Evolutionary conservation across 2,329 filamentous ascomycete species (phyloP), one percentile per base, ranked within the genome.

Genomic region (Trichoderma atrobrunneum): DNA sequence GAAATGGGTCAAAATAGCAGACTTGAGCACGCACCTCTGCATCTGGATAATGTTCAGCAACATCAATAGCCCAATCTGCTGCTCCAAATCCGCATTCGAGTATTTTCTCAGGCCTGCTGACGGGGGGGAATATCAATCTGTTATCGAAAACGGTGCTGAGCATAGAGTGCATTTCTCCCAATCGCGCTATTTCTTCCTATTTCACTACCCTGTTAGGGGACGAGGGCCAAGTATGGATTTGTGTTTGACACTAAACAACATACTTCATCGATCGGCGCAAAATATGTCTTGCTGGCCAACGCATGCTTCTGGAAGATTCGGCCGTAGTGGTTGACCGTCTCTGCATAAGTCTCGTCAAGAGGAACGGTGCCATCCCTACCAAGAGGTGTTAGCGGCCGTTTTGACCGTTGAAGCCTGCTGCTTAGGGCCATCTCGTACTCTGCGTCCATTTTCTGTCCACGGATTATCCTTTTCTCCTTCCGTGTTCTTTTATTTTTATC

Each of bases 31-130:
- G 77, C 78, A 92, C 92, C 84, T 93, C 87, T 78, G 89, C 91
- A 73, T 85, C 81, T 63, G 90, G 90, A 81, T 91, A 84, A 74
- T 87, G 83, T 77, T 88, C 86, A 61, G 92, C 92, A 67, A 92
- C 89, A 28, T 91, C 90, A 39, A 88, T 82, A 26, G 91, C 91
- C 92, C 92, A 94, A 62, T 88, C 85, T 54, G 86, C 91, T n/a
- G 89, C 86, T 54, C 92, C 92, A 80, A 89, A 92, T 0, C 92
- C 92, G 76, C 91, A 93, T 72, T 94, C 92, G 32, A 94, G 84
- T 56, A 94, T 86, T 76, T 86, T 87, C 75, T 83, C 82, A 28
- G 88, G 87, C 32, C 84, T 82, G 59, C 79, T 81, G 63, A 93
- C 82, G 7, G 90, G 90, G n/a, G 92, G 91, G 73, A 94, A 93